Conservation (phyloP, 257 asterid genomes). For the Gentiana straminea region DNA sequence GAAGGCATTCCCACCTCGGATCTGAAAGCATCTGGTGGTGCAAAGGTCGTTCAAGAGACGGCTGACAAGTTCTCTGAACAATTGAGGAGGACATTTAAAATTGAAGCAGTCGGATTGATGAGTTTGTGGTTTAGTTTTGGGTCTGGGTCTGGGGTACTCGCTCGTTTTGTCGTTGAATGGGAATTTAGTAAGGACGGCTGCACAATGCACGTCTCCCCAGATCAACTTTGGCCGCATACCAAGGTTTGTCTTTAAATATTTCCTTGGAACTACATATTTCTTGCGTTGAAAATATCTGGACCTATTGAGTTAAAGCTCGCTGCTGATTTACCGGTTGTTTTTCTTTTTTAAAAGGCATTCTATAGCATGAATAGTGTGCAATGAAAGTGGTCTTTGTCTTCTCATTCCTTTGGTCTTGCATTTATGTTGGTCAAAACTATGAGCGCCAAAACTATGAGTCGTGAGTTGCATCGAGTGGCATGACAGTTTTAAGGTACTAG, state of each 20-base stretch:
- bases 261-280: no score
- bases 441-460: no score
- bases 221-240: slow-evolving; percentile 98
- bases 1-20: slow-evolving; percentile 45
- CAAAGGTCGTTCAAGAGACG: slow-evolving; percentile 36
- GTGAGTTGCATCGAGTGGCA: no score
- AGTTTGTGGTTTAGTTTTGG: slow-evolving; percentile 99
- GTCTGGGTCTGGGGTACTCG: slow-evolving; percentile 55
- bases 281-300: no score
- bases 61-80: slow-evolving; percentile 71
- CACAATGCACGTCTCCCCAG: slow-evolving; percentile 98
- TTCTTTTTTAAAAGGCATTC: no score
- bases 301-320: no score
- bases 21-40: slow-evolving; percentile 42
- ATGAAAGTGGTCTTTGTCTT: no score
- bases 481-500: no score
- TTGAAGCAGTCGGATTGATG: slow-evolving; percentile 95
- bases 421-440: no score
- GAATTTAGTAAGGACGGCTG: slow-evolving; percentile 95
- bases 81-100: slow-evolving; percentile 79
- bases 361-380: no score
- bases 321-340: no score
- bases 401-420: no score
- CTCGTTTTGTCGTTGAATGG: slow-evolving; percentile 99
- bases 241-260: slow-evolving; percentile 38